Percentiles rank a stretch among this genome's conserved stretches.
phyloP scores from a whole-genome alignment of 78 protist species.

The Monosiga brevicollis region DNA sequence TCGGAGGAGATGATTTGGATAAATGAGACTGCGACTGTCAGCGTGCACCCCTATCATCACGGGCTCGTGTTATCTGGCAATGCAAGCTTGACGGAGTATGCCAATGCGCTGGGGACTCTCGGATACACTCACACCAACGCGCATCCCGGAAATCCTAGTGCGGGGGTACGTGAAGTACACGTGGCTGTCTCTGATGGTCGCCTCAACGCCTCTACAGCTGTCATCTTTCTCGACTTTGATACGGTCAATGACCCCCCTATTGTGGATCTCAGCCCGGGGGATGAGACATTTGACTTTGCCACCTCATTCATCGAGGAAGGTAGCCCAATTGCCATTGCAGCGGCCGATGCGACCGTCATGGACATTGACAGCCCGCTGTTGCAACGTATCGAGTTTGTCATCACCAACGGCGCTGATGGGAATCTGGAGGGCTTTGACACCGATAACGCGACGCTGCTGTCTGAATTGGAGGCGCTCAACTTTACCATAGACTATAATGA shows the following conservation, averaged over 20 bases:
- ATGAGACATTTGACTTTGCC: neutral
- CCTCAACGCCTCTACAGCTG: neutral
- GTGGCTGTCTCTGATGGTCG: neutral
- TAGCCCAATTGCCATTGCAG: neutral
- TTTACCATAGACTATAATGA: neutral
- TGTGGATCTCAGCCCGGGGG: neutral
- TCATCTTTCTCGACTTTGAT: neutral
- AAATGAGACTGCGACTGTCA: neutral
- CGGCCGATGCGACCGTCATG: neutral
- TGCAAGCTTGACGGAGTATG: neutral
- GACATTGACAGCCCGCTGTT: neutral
- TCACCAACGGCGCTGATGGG: neutral
- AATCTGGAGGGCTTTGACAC: neutral
- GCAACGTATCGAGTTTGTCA: too few species aligned
- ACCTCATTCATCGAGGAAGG: neutral
- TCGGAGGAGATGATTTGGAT: neutral
- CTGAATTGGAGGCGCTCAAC: neutral
- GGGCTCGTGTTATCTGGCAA: neutral
- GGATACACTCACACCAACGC: neutral
- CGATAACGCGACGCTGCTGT: too few species aligned
- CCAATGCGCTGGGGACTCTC: neutral
- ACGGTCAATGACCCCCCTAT: neutral
- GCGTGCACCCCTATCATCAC: neutral
- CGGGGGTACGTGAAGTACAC: neutral
- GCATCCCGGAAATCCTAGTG: neutral